phyloP scores from a whole-genome alignment of 2,329 filamentous ascomycete species.

The Pseudonectria foliicola region DNA sequence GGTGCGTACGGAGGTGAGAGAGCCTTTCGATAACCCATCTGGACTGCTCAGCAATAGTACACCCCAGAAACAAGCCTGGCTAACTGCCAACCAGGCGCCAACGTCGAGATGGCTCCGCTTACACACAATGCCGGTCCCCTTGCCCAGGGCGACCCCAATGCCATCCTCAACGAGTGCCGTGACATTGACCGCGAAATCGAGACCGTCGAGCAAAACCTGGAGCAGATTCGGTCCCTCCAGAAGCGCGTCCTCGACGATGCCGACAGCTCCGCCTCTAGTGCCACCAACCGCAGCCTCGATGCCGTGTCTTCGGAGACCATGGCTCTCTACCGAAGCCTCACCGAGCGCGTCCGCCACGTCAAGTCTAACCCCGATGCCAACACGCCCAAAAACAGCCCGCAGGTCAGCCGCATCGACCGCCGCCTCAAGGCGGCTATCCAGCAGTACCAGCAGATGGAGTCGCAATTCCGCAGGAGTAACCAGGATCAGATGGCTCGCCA shows the following conservation, averaged over 20 bases:
- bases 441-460: slow-evolving; percentile 73
- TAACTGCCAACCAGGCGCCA: slow-evolving; percentile 29
- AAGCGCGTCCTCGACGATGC: slow-evolving; percentile 66
- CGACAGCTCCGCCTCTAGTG: slow-evolving; percentile 60
- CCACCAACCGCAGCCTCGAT: slow-evolving; percentile 64
- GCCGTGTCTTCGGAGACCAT: slow-evolving; percentile 71
- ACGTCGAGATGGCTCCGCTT: slow-evolving; percentile 67
- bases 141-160: slow-evolving; percentile 56
- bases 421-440: slow-evolving; percentile 75
- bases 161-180: slow-evolving; percentile 77
- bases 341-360: slow-evolving; percentile 70
- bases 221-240: slow-evolving; percentile 65
- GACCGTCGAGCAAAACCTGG: slow-evolving; percentile 64
- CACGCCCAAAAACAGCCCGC: slow-evolving; percentile 65
- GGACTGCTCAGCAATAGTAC: background rate
- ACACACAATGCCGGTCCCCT: slow-evolving; percentile 43
- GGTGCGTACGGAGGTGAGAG: slow-evolving; percentile 27
- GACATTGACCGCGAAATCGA: slow-evolving; percentile 73
- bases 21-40: background rate
- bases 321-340: slow-evolving; percentile 71
- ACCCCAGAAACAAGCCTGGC: background rate
- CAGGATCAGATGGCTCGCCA: slow-evolving; percentile 82
- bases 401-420: slow-evolving; percentile 75
- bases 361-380: slow-evolving; percentile 75
- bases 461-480: slow-evolving; percentile 70